A percentile compares a stretch with the other conserved stretches of the same genome.
Evolutionary conservation across 805 yeast species (phyloP).

Genomic region (Monosporozyma siamensis): DNA sequence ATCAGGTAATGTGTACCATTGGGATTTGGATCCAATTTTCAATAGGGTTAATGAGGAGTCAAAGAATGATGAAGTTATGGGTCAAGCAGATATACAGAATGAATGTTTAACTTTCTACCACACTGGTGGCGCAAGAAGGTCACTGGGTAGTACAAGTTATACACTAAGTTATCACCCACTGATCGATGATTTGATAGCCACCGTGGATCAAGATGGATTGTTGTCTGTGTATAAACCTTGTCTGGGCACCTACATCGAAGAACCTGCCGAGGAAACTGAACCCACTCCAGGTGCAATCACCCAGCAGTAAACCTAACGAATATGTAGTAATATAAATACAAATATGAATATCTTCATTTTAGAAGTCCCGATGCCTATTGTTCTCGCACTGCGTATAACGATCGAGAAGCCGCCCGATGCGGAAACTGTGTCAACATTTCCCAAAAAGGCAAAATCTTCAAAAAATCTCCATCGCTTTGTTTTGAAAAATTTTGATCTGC

Average conservation of each 20-base stretch:
- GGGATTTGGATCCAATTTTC: constrained; percentile 31
- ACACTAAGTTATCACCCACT: constrained; percentile 20
- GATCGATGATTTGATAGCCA: constrained; percentile 19
- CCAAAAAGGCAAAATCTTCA: not conserved
- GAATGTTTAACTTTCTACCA: constrained; percentile 24
- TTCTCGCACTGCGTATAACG: not conserved
- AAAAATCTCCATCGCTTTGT: not conserved
- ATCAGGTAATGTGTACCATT: constrained; percentile 27
- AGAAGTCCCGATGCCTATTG: not conserved
- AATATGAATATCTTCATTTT: not conserved
- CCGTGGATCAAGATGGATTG: constrained; percentile 25
- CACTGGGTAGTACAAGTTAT: not conserved
- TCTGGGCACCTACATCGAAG: constrained; percentile 15
- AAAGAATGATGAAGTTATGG: constrained; percentile 1
- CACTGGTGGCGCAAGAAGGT: constrained; percentile 26
- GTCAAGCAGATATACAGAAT: constrained; percentile 1
- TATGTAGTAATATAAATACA: not conserved
- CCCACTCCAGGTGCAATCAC: not conserved
- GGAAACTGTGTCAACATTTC: not conserved
- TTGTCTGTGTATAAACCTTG: constrained; percentile 25
- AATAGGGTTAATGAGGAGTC: constrained; percentile 34
- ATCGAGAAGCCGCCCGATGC: not conserved
- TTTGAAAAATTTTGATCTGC: too few relatives aligned
- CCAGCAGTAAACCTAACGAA: not conserved
- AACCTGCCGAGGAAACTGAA: constrained; percentile 9